Conservation (phyloP, 2,329 filamentous ascomycete genomes). For the Chalaropsis ovoidea region DNA sequence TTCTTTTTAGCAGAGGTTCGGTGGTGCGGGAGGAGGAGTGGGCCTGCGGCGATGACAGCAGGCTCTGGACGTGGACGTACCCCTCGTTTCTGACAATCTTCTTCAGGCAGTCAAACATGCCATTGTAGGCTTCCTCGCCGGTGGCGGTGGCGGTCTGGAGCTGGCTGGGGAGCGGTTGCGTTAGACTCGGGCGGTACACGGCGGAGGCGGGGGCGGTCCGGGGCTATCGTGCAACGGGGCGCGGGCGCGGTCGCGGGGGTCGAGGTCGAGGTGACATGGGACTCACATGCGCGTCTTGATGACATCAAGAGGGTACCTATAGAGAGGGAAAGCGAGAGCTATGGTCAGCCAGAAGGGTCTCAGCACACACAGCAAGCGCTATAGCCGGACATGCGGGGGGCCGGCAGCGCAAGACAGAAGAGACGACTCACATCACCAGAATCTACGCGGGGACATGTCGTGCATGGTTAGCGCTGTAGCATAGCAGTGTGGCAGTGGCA, state of each 20-base stretch:
- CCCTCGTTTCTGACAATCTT: constrained; percentile 97
- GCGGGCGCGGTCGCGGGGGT: background rate
- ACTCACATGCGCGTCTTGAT: constrained; percentile 94
- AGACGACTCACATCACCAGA: constrained; percentile 63
- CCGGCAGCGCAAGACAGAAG: constrained; percentile 13
- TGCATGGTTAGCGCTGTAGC: constrained; percentile 16
- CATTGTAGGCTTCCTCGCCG: constrained; percentile 79
- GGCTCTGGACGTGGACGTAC: constrained; percentile 40
- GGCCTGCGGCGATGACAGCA: background rate
- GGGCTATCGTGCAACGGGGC: background rate
- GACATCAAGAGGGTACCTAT: constrained; percentile 95
- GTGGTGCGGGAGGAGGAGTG: background rate
- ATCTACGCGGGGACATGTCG: constrained; percentile 49
- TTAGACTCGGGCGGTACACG: constrained; percentile 24
- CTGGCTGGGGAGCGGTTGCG: constrained; percentile 49
- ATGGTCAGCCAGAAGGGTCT: constrained; percentile 7
- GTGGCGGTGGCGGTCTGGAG: constrained; percentile 65
- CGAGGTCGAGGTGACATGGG: constrained; percentile 7
- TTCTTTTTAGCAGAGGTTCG: constrained; percentile 6
- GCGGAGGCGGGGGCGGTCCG: background rate
- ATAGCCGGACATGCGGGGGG: background rate
- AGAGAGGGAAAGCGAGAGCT: constrained; percentile 19
- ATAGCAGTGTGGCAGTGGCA: background rate
- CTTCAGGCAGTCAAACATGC: constrained; percentile 95
- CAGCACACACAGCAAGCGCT: background rate